Evolutionary conservation across 805 yeast species (phyloP).

Genomic region (Wickerhamiella sergipiensis): DNA sequence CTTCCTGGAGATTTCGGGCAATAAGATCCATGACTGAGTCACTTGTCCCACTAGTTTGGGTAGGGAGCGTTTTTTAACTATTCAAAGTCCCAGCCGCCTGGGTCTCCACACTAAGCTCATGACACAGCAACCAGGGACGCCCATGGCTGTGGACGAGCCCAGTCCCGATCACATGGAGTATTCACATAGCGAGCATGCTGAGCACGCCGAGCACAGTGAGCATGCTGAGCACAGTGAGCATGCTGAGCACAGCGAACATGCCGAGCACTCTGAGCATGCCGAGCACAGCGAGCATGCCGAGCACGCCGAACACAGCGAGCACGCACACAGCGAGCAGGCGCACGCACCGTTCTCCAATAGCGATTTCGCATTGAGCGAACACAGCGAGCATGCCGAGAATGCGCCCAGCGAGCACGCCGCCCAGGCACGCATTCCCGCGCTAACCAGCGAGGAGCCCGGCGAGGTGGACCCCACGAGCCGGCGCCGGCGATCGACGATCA

Average conservation of each 20-base stretch:
- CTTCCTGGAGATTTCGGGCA: slow-evolving; percentile 82
- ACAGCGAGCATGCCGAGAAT: slow-evolving; percentile 1
- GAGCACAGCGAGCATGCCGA: slow-evolving; percentile 2
- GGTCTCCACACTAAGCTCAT: background rate
- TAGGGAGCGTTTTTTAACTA: no score
- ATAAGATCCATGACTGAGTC: slow-evolving; percentile 41
- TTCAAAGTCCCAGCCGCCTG: no score
- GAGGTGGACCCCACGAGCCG: slow-evolving; percentile 5
- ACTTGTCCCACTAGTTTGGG: no score
- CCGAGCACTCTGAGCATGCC: slow-evolving; percentile 3
- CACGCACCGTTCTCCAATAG: background rate
- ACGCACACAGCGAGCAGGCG: slow-evolving; percentile 4
- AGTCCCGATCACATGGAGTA: background rate
- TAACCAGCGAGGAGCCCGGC: background rate
- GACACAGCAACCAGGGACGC: background rate
- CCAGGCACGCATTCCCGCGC: background rate
- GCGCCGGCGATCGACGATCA: slow-evolving; percentile 15
- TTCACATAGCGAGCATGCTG: background rate
- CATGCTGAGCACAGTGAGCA: slow-evolving; percentile 2
- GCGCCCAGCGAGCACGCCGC: background rate
- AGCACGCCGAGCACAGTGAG: background rate
- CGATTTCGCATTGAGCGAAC: background rate
- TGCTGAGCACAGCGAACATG: background rate
- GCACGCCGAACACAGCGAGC: background rate
- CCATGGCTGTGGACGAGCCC: background rate